Evolutionary conservation across 768 basidiomycete genomes (phyloP).

Genomic region (Pleurotus sapidus): DNA sequence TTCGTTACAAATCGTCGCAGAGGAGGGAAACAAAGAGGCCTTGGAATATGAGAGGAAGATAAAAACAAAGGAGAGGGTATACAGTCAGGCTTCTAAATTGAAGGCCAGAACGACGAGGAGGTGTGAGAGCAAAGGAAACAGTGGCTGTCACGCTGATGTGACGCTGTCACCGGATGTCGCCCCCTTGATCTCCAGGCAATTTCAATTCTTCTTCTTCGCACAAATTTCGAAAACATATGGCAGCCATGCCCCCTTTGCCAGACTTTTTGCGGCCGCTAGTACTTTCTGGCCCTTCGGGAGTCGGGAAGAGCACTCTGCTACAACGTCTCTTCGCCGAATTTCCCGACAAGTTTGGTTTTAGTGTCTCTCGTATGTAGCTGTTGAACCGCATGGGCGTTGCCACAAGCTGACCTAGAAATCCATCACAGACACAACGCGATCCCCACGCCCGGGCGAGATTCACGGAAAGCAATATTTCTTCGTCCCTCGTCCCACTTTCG

Average conservation of each 20-base stretch:
- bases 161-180: background rate
- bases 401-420: slow-evolving; percentile 11
- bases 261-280: slow-evolving; percentile 74
- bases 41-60: background rate
- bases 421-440: slow-evolving; percentile 80
- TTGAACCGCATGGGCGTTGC: background rate
- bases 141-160: slow-evolving; percentile 2
- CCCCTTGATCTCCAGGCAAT: background rate
- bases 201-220: background rate
- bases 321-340: slow-evolving; percentile 74
- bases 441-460: slow-evolving; percentile 76
- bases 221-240: background rate
- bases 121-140: background rate
- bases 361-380: slow-evolving; percentile 75
- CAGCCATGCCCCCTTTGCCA: slow-evolving; percentile 9
- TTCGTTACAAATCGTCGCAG: slow-evolving; percentile 12
- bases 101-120: background rate
- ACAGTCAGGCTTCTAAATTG: slow-evolving; percentile 1
- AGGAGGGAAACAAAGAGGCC: background rate
- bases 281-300: slow-evolving; percentile 88
- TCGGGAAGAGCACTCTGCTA: slow-evolving; percentile 92
- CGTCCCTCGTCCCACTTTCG: slow-evolving; percentile 68
- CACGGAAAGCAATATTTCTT: slow-evolving; percentile 90
- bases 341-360: slow-evolving; percentile 89
- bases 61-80: slow-evolving; percentile 3